These are phyloP conservation scores for Fonsecaea monophora DNA, from an alignment of 2,329 filamentous ascomycete genomes.

Conservation along the genomic window DNA sequence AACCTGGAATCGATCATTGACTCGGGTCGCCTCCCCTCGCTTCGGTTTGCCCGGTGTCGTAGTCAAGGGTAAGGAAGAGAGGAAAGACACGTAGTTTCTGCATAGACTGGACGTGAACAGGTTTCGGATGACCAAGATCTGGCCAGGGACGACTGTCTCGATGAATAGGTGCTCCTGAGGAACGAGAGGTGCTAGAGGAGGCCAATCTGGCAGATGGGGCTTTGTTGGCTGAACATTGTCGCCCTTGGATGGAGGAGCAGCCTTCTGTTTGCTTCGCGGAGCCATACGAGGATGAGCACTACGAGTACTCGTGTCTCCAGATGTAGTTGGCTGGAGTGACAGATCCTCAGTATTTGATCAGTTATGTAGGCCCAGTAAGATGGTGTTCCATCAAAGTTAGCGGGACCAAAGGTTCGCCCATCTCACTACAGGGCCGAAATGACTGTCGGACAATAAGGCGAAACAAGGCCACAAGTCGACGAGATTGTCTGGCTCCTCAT, in stretches of 20 bases:
- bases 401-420: not conserved
- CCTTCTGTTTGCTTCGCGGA: slow-evolving; percentile 30
- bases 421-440: not conserved
- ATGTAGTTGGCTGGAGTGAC: not conserved
- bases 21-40: slow-evolving; percentile 78
- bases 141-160: slow-evolving; percentile 63
- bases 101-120: slow-evolving; percentile 79
- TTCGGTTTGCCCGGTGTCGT: slow-evolving; percentile 82
- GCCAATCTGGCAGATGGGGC: slow-evolving; percentile 66
- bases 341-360: slow-evolving; percentile 3
- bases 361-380: not conserved
- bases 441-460: not conserved
- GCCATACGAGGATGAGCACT: slow-evolving; percentile 19
- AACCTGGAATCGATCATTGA: slow-evolving; percentile 89
- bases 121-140: slow-evolving; percentile 74
- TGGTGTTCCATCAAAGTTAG: not conserved
- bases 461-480: not conserved
- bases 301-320: not conserved
- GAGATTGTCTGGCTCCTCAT: slow-evolving; percentile 1
- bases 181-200: slow-evolving; percentile 71
- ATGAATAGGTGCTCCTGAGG: slow-evolving; percentile 70
- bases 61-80: slow-evolving; percentile 71
- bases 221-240: slow-evolving; percentile 20
- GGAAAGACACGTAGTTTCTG: slow-evolving; percentile 76
- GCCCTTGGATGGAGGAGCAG: slow-evolving; percentile 5